Evolutionary conservation across 1,284 basidiomycete genomes (phyloP).

Genomic region (Malassezia furfur): DNA sequence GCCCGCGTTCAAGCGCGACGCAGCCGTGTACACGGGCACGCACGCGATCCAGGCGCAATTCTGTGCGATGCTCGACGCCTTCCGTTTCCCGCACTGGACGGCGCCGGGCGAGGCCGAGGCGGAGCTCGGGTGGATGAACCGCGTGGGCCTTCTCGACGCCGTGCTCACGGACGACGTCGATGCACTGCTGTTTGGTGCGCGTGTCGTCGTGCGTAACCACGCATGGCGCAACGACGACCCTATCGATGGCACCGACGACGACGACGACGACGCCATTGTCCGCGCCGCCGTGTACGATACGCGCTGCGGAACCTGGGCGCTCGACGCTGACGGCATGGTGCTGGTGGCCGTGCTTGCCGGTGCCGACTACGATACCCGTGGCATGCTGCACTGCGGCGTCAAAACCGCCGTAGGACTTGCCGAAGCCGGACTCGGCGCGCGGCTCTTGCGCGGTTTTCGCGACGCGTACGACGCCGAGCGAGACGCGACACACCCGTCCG

Average conservation of each 20-base stretch:
- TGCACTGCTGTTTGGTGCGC: slow-evolving; percentile 78
- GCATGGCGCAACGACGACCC: not conserved
- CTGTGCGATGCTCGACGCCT: slow-evolving; percentile 65
- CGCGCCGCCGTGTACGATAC: slow-evolving; percentile 3
- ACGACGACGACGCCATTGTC: not conserved
- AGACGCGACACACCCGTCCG: not conserved
- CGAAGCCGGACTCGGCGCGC: slow-evolving; percentile 48
- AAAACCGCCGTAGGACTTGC: slow-evolving; percentile 51
- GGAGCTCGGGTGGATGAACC: slow-evolving; percentile 77
- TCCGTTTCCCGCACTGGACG: slow-evolving; percentile 62
- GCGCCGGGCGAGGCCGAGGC: slow-evolving; percentile 95
- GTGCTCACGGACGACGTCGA: slow-evolving; percentile 89
- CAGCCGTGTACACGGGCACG: slow-evolving; percentile 1
- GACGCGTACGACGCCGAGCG: not conserved
- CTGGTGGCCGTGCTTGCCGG: slow-evolving; percentile 76
- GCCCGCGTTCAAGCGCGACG: slow-evolving; percentile 68
- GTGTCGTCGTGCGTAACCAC: slow-evolving; percentile 59
- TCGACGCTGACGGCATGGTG: slow-evolving; percentile 64
- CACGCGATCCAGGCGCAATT: slow-evolving; percentile 22
- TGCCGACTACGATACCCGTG: slow-evolving; percentile 68
- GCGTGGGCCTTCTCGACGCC: slow-evolving; percentile 71
- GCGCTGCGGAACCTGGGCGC: slow-evolving; percentile 47
- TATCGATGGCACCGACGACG: not conserved
- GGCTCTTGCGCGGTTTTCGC: slow-evolving; percentile 56
- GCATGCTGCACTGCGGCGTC: slow-evolving; percentile 28